Base-by-base conservation (phyloP, 345 rosid genomes). In the Aurinia saxatilis region DNA sequence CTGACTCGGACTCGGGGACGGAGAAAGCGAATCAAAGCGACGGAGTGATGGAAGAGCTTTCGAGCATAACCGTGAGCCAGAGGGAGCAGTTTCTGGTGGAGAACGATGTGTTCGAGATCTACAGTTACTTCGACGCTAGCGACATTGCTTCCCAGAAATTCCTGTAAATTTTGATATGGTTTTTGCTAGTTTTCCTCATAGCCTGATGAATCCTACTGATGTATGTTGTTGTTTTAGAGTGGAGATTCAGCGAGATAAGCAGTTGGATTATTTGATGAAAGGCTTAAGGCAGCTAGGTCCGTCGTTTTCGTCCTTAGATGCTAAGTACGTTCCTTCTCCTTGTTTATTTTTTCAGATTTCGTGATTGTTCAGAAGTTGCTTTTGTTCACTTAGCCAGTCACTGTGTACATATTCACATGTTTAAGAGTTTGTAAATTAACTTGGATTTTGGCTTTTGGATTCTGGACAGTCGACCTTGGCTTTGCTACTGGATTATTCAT, bases 401-500 rank as follows among this genome's bases (percentile, higher is more conserved):
- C 1, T 31, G 33, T 37, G 48, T 66, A 16, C 6, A 29, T 23
- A 38, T 25, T 30, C 3, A 35, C 44, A 35, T 46, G 65, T 18
- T 31, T 18, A 21, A 8, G 27, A 49, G 47, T 56, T 66, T 46
- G 42, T 23, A 12, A 16, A 68, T 53, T 60, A 36, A 53, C 35
- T 69, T 44, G 14, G n/a, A 16, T 35, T 60, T 44, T 58, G 39
- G 23, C 2, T 13, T 44, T 53, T 72, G 21, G 55, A 0, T 59
- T 33, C 34, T 50, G 38, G 7, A 45, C 79, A 91, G 95, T 72
- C 96, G 96, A 21, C 95, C 98, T 15, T 91, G 98, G 96, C 78
- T 88, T 66, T 91, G 98, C 79, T 91, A 91, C 76, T 91, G 98
- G 98, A 91, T 86, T 55, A 54, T 91, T 50, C 98, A 91, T 60